Conservation (phyloP, 495 filamentous ascomycete genomes). For the Neurospora discreta region DNA sequence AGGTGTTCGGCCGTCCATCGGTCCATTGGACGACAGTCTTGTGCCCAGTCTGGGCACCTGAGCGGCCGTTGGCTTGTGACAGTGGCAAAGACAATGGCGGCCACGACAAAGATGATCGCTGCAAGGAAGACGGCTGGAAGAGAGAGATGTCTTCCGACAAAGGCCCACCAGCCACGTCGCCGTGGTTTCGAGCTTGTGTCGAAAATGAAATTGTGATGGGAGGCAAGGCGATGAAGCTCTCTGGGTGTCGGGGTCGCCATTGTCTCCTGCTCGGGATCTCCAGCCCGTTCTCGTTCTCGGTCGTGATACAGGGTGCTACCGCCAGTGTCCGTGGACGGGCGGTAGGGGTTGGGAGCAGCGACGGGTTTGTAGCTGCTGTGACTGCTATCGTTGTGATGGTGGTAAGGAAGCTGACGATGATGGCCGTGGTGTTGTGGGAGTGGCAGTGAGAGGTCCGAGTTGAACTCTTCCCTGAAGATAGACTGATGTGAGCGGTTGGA, state of each 20-base stretch:
- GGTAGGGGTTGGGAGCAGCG: neutral
- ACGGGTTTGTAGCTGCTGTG: neutral
- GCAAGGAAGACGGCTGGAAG: conserved; percentile 11
- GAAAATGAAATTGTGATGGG: conserved; percentile 19
- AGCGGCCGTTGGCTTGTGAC: conserved; percentile 12
- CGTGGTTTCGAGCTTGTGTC: conserved; percentile 7
- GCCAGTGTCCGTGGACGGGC: neutral
- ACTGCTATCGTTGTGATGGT: neutral
- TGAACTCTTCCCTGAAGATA: conserved; percentile 21
- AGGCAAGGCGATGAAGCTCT: conserved; percentile 17
- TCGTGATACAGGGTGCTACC: neutral
- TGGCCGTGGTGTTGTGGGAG: neutral
- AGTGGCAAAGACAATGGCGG: conserved; percentile 17
- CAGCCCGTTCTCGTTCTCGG: neutral
- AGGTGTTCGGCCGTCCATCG: conserved; percentile 17
- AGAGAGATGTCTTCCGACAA: conserved; percentile 16
- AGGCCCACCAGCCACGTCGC: conserved; percentile 16
- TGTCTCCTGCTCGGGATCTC: neutral
- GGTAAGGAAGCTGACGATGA: conserved; percentile 5
- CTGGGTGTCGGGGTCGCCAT: conserved; percentile 9
- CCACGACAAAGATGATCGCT: conserved; percentile 13
- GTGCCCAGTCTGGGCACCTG: conserved; percentile 18
- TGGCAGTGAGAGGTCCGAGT: conserved; percentile 6
- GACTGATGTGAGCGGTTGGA: conserved; percentile 13
- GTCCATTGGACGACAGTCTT: conserved; percentile 7